These are phyloP conservation scores for Leishmania turanica DNA, from an alignment of 208 protist species.

Conservation along the genomic window DNA sequence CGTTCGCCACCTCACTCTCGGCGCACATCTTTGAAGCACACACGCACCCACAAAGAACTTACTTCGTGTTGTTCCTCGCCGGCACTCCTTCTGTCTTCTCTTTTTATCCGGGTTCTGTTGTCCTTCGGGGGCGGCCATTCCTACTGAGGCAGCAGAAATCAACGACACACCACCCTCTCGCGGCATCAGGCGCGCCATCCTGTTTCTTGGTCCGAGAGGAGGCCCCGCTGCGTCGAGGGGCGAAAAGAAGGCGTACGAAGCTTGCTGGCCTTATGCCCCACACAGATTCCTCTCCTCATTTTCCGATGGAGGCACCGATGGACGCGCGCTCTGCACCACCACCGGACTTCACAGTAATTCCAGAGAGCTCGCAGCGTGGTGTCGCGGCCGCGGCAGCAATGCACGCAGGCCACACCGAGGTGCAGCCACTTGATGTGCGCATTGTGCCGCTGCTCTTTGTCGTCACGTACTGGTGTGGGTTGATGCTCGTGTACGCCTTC, in stretches of 20 bases:
- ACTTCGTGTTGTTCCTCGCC: not conserved
- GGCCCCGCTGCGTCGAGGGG: not conserved
- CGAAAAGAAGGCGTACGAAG: not conserved
- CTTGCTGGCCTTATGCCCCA: not conserved
- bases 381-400: not conserved
- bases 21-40: not conserved
- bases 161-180: not conserved
- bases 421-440: slow-evolving; percentile 16
- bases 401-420: not conserved
- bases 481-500: slow-evolving; percentile 29
- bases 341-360: not conserved
- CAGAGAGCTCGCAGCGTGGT: not conserved
- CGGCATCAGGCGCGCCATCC: not conserved
- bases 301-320: not conserved
- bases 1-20: not conserved
- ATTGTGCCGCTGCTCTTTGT: slow-evolving; percentile 11
- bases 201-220: not conserved
- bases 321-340: not conserved
- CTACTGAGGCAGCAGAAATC: not conserved
- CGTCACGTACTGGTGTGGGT: slow-evolving; percentile 24
- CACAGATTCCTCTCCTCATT: not conserved
- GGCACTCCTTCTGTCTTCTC: not conserved
- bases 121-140: not conserved
- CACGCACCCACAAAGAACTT: not conserved
- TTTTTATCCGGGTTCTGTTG: not conserved